Percentiles rank a stretch among this genome's conserved stretches.
These are phyloP conservation scores for Dovyalis caffra DNA, from an alignment of 345 rosid species.

Conservation along the genomic window DNA sequence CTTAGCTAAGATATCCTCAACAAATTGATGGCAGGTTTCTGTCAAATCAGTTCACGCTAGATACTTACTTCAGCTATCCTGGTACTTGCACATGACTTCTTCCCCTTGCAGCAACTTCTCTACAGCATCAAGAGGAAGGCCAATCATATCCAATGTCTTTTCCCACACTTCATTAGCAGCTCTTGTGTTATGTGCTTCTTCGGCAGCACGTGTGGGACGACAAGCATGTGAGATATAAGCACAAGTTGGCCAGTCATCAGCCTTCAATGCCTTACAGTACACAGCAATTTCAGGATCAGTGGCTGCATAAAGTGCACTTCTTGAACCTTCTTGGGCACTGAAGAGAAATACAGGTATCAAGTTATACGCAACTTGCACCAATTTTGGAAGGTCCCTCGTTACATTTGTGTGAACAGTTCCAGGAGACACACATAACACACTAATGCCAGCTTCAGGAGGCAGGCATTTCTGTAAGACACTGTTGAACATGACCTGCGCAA, in stretches of 20 bases:
- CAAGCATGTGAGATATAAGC: constrained; percentile 14
- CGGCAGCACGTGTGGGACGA: background rate
- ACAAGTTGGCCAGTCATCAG: constrained; percentile 9
- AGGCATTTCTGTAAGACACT: constrained; percentile 12
- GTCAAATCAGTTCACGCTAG: background rate
- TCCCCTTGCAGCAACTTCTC: constrained; percentile 13
- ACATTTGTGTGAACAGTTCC: constrained; percentile 22
- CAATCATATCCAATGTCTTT: constrained; percentile 22
- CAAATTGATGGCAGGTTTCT: background rate
- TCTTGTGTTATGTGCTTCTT: constrained; percentile 10
- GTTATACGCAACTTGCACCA: constrained; percentile 1
- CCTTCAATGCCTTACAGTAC: constrained; percentile 9
- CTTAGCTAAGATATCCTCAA: background rate
- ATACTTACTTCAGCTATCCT: constrained; percentile 5
- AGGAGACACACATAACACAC: constrained; percentile 15
- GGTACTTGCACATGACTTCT: constrained; percentile 17
- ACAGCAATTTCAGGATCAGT: constrained; percentile 10
- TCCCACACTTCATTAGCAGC: constrained; percentile 14
- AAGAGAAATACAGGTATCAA: constrained; percentile 2
- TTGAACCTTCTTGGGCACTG: constrained; percentile 14
- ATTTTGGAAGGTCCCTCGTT: constrained; percentile 16
- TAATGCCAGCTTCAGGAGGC: constrained; percentile 1
- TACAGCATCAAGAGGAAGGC: constrained; percentile 19
- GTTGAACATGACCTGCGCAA: constrained; percentile 20
- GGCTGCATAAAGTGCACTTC: constrained; percentile 18